These are phyloP conservation scores for Anthostomella pinea DNA, from an alignment of 2,329 filamentous ascomycete genomes.

Conservation along the genomic window DNA sequence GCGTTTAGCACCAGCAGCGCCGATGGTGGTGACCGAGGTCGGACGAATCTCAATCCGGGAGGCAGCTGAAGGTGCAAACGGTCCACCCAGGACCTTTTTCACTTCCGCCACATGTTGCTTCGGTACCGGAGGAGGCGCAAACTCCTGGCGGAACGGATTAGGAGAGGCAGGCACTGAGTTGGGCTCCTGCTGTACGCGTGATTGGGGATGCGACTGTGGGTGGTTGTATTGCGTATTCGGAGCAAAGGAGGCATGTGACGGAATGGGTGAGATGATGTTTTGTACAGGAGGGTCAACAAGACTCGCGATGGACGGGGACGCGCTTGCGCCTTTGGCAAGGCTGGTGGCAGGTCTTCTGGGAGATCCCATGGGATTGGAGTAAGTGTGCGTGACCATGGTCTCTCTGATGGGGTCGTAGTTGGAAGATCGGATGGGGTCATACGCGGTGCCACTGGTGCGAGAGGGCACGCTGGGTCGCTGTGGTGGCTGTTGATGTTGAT, in stretches of 20 bases:
- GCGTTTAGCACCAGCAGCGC: slow-evolving; percentile 27
- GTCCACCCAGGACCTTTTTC: slow-evolving; percentile 39
- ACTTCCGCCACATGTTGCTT: slow-evolving; percentile 32
- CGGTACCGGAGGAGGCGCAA: slow-evolving; percentile 34
- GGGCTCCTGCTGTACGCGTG: slow-evolving; percentile 34
- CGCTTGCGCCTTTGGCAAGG: slow-evolving; percentile 67
- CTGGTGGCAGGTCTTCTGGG: slow-evolving; percentile 41
- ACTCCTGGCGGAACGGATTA: slow-evolving; percentile 36
- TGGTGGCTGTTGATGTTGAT: slow-evolving; percentile 44
- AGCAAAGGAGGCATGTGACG: slow-evolving; percentile 35
- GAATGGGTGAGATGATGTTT: slow-evolving; percentile 37
- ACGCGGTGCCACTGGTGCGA: slow-evolving; percentile 74
- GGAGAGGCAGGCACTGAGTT: slow-evolving; percentile 43
- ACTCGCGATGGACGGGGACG: slow-evolving; percentile 88
- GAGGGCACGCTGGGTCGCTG: slow-evolving; percentile 40
- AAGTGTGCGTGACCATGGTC: slow-evolving; percentile 55
- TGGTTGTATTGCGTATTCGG: slow-evolving; percentile 26
- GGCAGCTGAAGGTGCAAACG: slow-evolving; percentile 22
- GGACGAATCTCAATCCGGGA: slow-evolving; percentile 34
- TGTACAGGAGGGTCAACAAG: slow-evolving; percentile 71
- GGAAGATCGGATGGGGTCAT: slow-evolving; percentile 83
- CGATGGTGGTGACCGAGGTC: slow-evolving; percentile 33
- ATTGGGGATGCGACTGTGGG: slow-evolving; percentile 25
- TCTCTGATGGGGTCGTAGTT: slow-evolving; percentile 63
- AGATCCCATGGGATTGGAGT: slow-evolving; percentile 47